Percentiles rank a stretch among this genome's conserved stretches.
Evolutionary conservation across 1,284 basidiomycete genomes (phyloP).

Genomic region (Ganoderma lucidum): DNA sequence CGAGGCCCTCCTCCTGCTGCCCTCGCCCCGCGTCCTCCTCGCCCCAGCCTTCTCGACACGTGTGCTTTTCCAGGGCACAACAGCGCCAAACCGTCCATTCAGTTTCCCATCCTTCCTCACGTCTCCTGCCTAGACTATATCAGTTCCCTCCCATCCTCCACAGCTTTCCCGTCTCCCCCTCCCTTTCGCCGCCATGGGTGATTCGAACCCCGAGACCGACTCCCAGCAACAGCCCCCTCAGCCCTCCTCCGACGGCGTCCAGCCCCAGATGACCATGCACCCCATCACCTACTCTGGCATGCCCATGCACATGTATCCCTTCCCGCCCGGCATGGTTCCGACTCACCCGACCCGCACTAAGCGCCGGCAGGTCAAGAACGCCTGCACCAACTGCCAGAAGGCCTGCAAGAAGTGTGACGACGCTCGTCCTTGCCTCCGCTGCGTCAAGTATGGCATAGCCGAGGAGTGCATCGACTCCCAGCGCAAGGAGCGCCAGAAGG

Average conservation of each 20-base stretch:
- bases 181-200: constrained; percentile 38
- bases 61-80: constrained; percentile 27
- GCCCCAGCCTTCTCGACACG: constrained; percentile 34
- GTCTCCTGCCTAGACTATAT: constrained; percentile 32
- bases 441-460: constrained; percentile 84
- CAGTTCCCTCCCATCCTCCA: constrained; percentile 33
- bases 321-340: constrained; percentile 57
- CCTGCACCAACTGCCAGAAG: constrained; percentile 89
- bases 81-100: constrained; percentile 31
- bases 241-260: constrained; percentile 48
- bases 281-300: constrained; percentile 59
- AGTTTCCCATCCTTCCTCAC: constrained; percentile 34
- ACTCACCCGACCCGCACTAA: constrained; percentile 67
- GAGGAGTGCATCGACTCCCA: constrained; percentile 85
- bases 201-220: constrained; percentile 49
- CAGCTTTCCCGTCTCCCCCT: constrained; percentile 24
- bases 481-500: constrained; percentile 87
- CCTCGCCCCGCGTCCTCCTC: constrained; percentile 23
- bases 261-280: constrained; percentile 59
- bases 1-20: constrained; percentile 17
- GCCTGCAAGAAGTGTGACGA: constrained; percentile 94
- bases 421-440: constrained; percentile 85
- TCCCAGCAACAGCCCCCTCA: constrained; percentile 44
- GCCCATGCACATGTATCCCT: constrained; percentile 75
- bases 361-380: constrained; percentile 90